Base-by-base conservation (phyloP, 768 basidiomycete genomes). In the Pleurotus sapidus region DNA sequence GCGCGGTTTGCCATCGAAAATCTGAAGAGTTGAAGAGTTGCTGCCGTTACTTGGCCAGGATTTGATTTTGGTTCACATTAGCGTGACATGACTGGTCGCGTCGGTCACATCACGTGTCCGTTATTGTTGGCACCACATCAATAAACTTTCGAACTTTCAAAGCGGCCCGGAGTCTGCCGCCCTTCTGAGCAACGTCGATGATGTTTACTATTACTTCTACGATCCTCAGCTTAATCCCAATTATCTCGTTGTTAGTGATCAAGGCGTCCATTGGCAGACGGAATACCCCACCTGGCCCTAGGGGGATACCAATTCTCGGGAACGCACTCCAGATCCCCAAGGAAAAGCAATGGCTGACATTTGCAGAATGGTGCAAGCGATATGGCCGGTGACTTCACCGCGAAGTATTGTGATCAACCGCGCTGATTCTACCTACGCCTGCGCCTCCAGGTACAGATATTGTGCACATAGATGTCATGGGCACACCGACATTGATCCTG, bases 261-360 rank as follows among this genome's bases (percentile, higher is more conserved):
- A 34, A 11, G 30, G 30, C 30, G 8, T 34, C 8, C n/a, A 7
- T 30, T 11, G 8, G n/a, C 6, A 11, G 49, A 8, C 15, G 8
- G 3, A 14, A 17, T 37, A 7, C 9, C 14, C 64, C 61, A 9
- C 64, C 64, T 6, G 63, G 64, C 12, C 64, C 64, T 14, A 23
- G 27, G 5, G 61, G 61, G 4, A 40, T 56, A 23, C 61, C 63
- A 7, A 40, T 65, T 24, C 37, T 65, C 14, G 64, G 64, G 23
- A 65, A 65, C 42, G 57, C 54, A n/a, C 58, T 65, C 18, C 60
- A 65, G 39, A 64, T 65, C 9, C 64, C 64, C 3, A 49, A 51
- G 45, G 51, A 58, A 38, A 59, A 57, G 15, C 63, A 64, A 38
- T 65, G 64, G 64, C 37, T 64, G 34, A 63, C 57, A 37, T 66